These are phyloP conservation scores for Talaromyces sp. DNA, from an alignment of 2,329 filamentous ascomycete species.

Conservation along the genomic window DNA sequence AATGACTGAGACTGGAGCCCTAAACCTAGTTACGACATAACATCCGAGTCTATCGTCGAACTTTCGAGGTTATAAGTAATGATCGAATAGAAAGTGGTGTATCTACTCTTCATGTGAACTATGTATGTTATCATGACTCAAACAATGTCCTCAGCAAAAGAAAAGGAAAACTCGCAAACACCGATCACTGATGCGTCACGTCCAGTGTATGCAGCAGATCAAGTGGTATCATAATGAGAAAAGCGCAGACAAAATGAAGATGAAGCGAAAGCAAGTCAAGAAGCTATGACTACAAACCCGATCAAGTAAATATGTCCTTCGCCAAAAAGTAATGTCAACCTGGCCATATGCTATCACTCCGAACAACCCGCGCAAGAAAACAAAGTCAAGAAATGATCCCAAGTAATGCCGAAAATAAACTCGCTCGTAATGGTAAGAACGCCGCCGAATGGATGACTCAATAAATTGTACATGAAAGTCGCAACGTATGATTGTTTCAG, in stretches of 20 bases:
- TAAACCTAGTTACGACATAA: too few species aligned
- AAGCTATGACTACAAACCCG: slow-evolving; percentile 10
- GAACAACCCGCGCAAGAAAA: not conserved
- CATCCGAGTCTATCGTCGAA: not conserved
- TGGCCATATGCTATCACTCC: slow-evolving; percentile 7
- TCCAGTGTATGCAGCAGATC: slow-evolving; percentile 18
- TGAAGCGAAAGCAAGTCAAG: not conserved
- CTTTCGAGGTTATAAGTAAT: not conserved
- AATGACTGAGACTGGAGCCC: not conserved
- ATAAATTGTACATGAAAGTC: slow-evolving; percentile 17
- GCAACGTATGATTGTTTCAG: not conserved
- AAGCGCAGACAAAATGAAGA: slow-evolving; percentile 2
- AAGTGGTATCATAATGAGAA: slow-evolving; percentile 17
- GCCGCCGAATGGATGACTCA: slow-evolving; percentile 15
- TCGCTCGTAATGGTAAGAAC: slow-evolving; percentile 17
- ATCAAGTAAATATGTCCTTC: slow-evolving; percentile 8
- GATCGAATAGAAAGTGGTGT: not conserved
- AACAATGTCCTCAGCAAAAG: not conserved
- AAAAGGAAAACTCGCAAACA: slow-evolving; percentile 12
- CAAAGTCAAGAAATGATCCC: slow-evolving; percentile 7
- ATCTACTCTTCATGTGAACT: not conserved
- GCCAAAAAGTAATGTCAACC: slow-evolving; percentile 3
- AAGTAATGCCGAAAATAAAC: slow-evolving; percentile 14
- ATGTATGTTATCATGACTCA: slow-evolving; percentile 16
- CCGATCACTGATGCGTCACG: slow-evolving; percentile 15